Conservation (phyloP, 1,284 basidiomycete genomes). For the Anthracocystis panici-leucophaei region DNA sequence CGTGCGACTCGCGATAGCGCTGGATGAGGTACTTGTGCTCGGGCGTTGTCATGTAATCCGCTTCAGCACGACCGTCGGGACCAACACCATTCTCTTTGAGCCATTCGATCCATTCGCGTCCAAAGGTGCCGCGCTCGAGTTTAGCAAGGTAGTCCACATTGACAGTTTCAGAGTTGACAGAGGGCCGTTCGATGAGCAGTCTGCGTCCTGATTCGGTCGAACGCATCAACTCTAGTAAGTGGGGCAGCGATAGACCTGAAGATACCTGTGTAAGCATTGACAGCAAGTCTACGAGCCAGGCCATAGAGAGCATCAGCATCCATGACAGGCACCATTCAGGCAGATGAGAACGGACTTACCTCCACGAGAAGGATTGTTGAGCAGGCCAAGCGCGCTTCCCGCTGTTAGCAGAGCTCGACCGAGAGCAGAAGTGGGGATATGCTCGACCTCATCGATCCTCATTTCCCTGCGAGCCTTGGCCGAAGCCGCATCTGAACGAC, state of each 20-base stretch:
- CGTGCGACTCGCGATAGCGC: slow-evolving; percentile 94
- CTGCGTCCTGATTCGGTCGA: slow-evolving; percentile 74
- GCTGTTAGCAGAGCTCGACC: slow-evolving; percentile 78
- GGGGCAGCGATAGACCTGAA: slow-evolving; percentile 77
- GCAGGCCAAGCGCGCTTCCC: slow-evolving; percentile 85
- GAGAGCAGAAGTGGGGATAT: slow-evolving; percentile 22
- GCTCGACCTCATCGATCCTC: slow-evolving; percentile 40
- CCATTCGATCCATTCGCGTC: slow-evolving; percentile 90
- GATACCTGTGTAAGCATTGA: slow-evolving; percentile 60
- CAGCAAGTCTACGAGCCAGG: slow-evolving; percentile 27
- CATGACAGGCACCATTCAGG: neutral
- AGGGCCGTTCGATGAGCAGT: slow-evolving; percentile 85
- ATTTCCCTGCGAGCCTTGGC: neutral
- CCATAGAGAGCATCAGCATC: neutral
- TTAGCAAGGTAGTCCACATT: slow-evolving; percentile 77
- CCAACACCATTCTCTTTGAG: slow-evolving; percentile 89
- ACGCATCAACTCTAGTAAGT: slow-evolving; percentile 83
- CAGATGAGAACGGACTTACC: slow-evolving; percentile 74
- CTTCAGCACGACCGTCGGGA: slow-evolving; percentile 85
- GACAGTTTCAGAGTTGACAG: slow-evolving; percentile 82
- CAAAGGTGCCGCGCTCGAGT: slow-evolving; percentile 85
- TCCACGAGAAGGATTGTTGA: slow-evolving; percentile 84
- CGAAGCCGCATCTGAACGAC: neutral
- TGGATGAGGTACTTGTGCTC: slow-evolving; percentile 83
- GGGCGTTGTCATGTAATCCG: slow-evolving; percentile 85